Evolutionary conservation across 148 eudicot species (phyloP), one percentile per base, ranked within the genome.

Genomic region (Beta vulgaris): DNA sequence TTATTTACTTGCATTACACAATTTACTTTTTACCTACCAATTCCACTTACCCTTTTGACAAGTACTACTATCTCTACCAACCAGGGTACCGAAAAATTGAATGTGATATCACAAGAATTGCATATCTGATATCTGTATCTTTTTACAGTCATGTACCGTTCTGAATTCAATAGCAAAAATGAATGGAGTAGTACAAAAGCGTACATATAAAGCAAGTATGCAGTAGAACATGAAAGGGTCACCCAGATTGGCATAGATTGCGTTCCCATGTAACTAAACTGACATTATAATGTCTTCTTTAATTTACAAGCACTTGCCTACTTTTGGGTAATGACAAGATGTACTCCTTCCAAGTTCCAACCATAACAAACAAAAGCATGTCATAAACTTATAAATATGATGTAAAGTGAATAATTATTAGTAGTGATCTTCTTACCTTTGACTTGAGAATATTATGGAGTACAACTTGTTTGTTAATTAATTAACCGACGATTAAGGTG

Each of bases 31-130:
- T 26, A 57, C 4, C 32, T 2, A 57, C 25, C 16, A 8, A 23
- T 57, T 25, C 11, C 32, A 28, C 3, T 25, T 57, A 28, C 62
- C 62, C 13, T 72, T 3, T 37, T 57, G 9, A 73, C 14, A 18
- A 40, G 9, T 32, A 9, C 25, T 19, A 51, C 57, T 26, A 18
- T 18, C 29, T 7, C 18, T 59, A 26, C 18, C 42, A 64, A 78
- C 32, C 39, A 28, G 26, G 40, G 18, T 19, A 37, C 12, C 23
- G 28, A 78, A 18, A 78, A 18, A 78, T 78, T 28, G 37, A 57
- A 35, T 35, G 42, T 73, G 77, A 79, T 59, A 68, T 79, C 73
- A 73, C 61, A 73, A 68, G 59, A 58, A 23, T 70, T 29, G 57
- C 71, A 67, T 9, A 23, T 25, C 62, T 25, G 19, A 51, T 6